phyloP scores from a whole-genome alignment of 2,329 filamentous ascomycete species.

The Trichoderma sp. region DNA sequence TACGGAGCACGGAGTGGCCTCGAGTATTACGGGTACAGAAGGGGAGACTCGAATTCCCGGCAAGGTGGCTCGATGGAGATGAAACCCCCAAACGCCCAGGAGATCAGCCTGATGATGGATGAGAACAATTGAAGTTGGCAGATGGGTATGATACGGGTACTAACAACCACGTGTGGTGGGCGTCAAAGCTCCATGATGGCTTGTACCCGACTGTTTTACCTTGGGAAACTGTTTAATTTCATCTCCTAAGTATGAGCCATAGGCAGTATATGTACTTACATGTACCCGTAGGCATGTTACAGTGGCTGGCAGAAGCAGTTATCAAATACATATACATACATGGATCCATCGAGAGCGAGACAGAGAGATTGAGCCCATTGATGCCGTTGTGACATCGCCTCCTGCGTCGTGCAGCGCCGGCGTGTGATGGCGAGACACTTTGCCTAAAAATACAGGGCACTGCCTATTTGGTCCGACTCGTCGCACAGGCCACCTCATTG shows the following conservation, averaged over 20 bases:
- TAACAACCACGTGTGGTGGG: neutral
- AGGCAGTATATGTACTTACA: neutral
- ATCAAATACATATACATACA: neutral
- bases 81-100: neutral
- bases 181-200: neutral
- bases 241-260: neutral
- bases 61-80: slow-evolving; percentile 12
- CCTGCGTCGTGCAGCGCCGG: neutral
- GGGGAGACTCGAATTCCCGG: neutral
- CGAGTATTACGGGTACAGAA: neutral
- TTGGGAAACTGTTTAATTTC: neutral
- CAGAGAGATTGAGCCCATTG: neutral
- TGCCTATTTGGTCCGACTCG: neutral
- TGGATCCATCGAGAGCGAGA: neutral
- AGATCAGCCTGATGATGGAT: neutral
- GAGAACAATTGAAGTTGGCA: neutral
- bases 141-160: neutral
- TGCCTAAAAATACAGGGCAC: neutral
- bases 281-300: neutral
- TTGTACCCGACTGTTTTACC: neutral
- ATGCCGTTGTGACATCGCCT: neutral
- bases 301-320: neutral
- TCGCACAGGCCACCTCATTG: neutral
- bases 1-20: slow-evolving; percentile 5
- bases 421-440: neutral